Base-by-base conservation (phyloP, 176 grass and related monocot genomes). In the Tuctoria greenei region DNA sequence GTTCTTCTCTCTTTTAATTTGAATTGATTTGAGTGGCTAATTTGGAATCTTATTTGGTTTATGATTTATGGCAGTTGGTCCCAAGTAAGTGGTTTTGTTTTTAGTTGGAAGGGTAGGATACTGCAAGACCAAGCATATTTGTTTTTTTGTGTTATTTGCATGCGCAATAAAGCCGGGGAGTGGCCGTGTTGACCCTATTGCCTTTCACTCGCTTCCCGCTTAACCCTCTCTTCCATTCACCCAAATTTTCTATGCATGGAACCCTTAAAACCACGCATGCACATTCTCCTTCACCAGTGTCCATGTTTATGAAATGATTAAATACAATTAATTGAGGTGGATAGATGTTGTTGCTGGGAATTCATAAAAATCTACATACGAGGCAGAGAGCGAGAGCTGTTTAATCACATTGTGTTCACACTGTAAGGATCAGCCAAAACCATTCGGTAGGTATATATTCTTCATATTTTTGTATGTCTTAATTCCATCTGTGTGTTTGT, bases 141-240 rank as follows among this genome's bases (percentile, higher is more conserved):
- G 17, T 51, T 51, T 51, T 5, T 7, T 20, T 20, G 50, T n/a
- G 12, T 55, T 31, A 11, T 59, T 34, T 86, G 85, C 79, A 82
- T 82, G 21, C 0, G 68, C 79, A 83, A 64, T n/a, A 86, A 86
- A 75, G 54, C n/a, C 79, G 64, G 74, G 37, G 76, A 60, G 59
- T 84, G 76, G n/a, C 61, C 27, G 66, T 56, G 63, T 41, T 57
- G 49, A 57, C 75, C 13, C 75, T 9, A 58, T 51, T 45, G 41
- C 74, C 75, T 65, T 41, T 60, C 72, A 14, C 41, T 67, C 78
- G 54, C 52, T 84, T 21, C 79, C 79, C 88, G 81, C 86, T 80
- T 79, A 71, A 88, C 60, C 18, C 81, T 88, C 83, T 49, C 73
- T 77, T 83, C 88, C 88, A 64, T 82, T 41, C 88, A 55, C 79